Base-by-base conservation (phyloP, 2,329 filamentous ascomycete species). In the Hymenoscyphus salicellus region DNA sequence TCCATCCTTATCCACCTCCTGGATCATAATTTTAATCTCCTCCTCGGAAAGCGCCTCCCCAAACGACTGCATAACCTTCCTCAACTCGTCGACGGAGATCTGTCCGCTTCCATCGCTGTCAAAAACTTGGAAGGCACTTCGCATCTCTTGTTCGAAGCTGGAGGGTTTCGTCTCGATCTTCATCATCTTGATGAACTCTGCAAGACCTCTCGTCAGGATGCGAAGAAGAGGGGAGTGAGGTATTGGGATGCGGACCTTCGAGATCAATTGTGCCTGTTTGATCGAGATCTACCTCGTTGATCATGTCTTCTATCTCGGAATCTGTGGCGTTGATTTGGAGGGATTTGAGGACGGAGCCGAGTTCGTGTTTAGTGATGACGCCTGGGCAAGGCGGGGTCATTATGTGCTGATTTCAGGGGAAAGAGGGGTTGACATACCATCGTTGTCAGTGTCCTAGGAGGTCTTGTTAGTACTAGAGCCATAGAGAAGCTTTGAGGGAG, bases 121-220 rank as follows among this genome's bases (percentile, higher is more conserved):
- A 75, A 89, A 88, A 73, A 88, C 85, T 76, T 84, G 82, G 81
- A 88, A 89, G 61, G 86, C 86, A 74, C 85, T 84, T 71, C 83
- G 81, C 74, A 88, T 86, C 77, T 89, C 86, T 75, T 86, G 81
- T 75, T 88, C 86, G 61, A 83, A 83, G 76, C 88, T 84, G 64
- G 82, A 83, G 72, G 85, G 82, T 77, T 83, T 84, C 78, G 85
- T 85, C 72, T 84, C 84, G 73, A 82, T 82, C 61, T 85, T 84
- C 86, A 88, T 88, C 82, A 88, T 86, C 69, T 83, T 84, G 66
- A 88, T 81, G 78, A 89, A 89, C 74, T 88, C 86, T 86, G 71
- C 36, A 36, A 8, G n/a, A 55, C 28, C 55, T 41, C 17, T 17
- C 16, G 20, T 63, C 5, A 33, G 26, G 5, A 65, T n/a, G 2